Conservation (phyloP, 1,139 yeast genomes). For the Kodamaea ohmeri region DNA sequence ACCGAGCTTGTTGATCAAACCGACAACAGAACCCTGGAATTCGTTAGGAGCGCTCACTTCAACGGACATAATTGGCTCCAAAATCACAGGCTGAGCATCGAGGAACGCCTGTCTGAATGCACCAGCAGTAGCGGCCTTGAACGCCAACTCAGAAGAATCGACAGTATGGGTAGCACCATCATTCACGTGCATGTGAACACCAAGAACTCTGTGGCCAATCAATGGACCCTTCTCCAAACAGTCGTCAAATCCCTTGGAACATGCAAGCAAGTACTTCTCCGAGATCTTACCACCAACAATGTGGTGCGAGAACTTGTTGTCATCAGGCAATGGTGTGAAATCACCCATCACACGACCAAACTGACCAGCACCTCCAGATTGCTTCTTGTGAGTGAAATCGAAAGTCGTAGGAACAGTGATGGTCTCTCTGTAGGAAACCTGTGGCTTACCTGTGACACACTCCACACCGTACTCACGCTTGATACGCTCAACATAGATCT, state of each 20-base stretch:
- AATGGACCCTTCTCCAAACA: slow-evolving; percentile 95
- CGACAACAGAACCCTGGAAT: slow-evolving; percentile 92
- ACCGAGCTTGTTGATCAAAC: slow-evolving; percentile 84
- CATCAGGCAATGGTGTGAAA: slow-evolving; percentile 62
- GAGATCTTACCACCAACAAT: slow-evolving; percentile 97
- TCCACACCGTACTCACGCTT: slow-evolving; percentile 95
- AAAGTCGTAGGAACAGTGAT: slow-evolving; percentile 71
- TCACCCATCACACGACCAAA: slow-evolving; percentile 95
- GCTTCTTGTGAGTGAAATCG: slow-evolving; percentile 95
- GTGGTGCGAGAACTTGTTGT: slow-evolving; percentile 75
- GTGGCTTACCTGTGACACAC: slow-evolving; percentile 95
- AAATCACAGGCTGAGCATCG: slow-evolving; percentile 78
- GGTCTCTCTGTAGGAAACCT: slow-evolving; percentile 96
- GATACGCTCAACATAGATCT: slow-evolving; percentile 96
- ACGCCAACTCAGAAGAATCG: slow-evolving; percentile 93
- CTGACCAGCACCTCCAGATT: slow-evolving; percentile 99
- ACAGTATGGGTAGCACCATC: slow-evolving; percentile 98
- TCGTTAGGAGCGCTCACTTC: slow-evolving; percentile 93
- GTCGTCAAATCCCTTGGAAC: slow-evolving; percentile 94
- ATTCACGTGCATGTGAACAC: slow-evolving; percentile 87
- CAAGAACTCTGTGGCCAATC: slow-evolving; percentile 89
- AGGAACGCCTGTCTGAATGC: slow-evolving; percentile 92
- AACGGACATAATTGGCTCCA: slow-evolving; percentile 96
- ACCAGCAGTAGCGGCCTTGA: slow-evolving; percentile 86
- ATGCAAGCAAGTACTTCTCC: slow-evolving; percentile 90